A percentile compares a stretch with the other conserved stretches of the same genome.
These are phyloP conservation scores for Novymonas esmeraldas DNA, from an alignment of 208 protist genomes.

Conservation along the genomic window DNA sequence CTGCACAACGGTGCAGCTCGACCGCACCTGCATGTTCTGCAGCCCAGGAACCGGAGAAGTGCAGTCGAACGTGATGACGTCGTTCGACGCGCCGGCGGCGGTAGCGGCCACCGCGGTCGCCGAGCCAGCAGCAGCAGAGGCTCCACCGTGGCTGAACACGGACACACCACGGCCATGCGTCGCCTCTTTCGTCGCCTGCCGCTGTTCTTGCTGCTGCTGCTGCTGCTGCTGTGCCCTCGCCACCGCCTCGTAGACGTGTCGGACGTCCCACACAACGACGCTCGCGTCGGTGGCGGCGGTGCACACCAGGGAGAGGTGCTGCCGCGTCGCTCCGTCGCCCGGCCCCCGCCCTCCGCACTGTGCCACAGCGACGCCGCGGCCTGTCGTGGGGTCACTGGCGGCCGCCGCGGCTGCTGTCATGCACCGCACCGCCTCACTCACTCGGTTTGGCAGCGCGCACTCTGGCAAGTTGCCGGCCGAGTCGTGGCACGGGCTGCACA, in stretches of 20 bases:
- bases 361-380: too few species aligned
- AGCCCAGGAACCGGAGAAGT: constrained; percentile 16
- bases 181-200: constrained; percentile 2
- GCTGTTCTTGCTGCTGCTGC: constrained; percentile 10
- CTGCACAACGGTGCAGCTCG: constrained; percentile 77
- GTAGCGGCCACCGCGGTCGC: not conserved
- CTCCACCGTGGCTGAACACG: not conserved
- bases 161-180: not conserved
- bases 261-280: constrained; percentile 84
- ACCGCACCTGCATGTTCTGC: constrained; percentile 56
- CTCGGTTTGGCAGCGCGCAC: constrained; percentile 34
- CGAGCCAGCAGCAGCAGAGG: not conserved
- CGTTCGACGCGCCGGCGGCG: constrained; percentile 27
- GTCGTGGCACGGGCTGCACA: constrained; percentile 74
- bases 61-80: constrained; percentile 74
- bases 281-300: constrained; percentile 83
- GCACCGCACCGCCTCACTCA: constrained; percentile 63
- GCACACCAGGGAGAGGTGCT: constrained; percentile 86
- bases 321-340: constrained; percentile 21
- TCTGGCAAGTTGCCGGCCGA: constrained; percentile 34
- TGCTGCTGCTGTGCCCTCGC: constrained; percentile 20
- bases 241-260: constrained; percentile 76
- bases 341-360: constrained; percentile 16
- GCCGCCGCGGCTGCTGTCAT: constrained; percentile 26
- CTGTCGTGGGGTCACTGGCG: not conserved